A percentile compares a stretch with the other conserved stretches of the same genome.
Conservation (phyloP, 257 asterid genomes). For the Fraxinus anomala region DNA sequence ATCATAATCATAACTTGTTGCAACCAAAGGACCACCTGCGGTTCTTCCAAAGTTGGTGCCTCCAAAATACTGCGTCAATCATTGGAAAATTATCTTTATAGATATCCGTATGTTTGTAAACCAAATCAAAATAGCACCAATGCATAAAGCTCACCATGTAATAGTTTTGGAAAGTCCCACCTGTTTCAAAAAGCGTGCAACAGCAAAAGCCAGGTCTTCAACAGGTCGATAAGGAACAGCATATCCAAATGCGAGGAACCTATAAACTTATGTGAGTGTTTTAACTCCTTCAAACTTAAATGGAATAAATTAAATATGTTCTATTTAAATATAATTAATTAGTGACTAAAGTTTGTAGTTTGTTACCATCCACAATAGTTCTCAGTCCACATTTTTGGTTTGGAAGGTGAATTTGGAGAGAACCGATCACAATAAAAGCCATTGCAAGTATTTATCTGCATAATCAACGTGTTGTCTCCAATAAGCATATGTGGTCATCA, state of each 20-base stretch:
- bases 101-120: constrained; percentile 6
- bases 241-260: constrained; percentile 86
- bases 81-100: background rate
- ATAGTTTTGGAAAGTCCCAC: constrained; percentile 84
- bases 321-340: background rate
- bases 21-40: constrained; percentile 77
- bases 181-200: constrained; percentile 82
- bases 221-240: constrained; percentile 78
- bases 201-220: constrained; percentile 84
- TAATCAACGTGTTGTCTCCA: constrained; percentile 14
- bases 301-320: background rate
- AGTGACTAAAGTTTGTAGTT: background rate
- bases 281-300: constrained; percentile 1
- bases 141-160: constrained; percentile 61
- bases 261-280: constrained; percentile 24
- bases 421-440: constrained; percentile 78
- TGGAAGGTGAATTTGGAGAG: constrained; percentile 63
- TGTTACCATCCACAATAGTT: constrained; percentile 77
- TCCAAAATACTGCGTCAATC: constrained; percentile 65
- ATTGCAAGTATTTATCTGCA: constrained; percentile 87
- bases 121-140: constrained; percentile 21
- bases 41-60: constrained; percentile 89
- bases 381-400: constrained; percentile 88
- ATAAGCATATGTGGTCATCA: constrained; percentile 7
- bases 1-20: constrained; percentile 86